phyloP scores from a whole-genome alignment of 352 stramenopile species.

The Thalassiosira mediterranea region DNA sequence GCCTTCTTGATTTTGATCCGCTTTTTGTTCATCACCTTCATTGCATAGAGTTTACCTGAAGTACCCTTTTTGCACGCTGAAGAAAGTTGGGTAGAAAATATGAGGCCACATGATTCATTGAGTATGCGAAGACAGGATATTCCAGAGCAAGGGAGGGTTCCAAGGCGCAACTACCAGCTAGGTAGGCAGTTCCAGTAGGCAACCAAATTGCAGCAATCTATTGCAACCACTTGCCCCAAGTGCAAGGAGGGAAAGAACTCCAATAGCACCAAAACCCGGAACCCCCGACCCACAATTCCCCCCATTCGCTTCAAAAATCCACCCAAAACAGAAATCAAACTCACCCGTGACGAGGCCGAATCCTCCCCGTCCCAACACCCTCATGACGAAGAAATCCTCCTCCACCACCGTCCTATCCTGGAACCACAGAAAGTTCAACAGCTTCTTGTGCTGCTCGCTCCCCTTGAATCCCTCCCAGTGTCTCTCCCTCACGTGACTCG shows the following conservation, averaged over 20 bases:
- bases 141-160: too few relatives aligned
- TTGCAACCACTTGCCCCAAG: neutral
- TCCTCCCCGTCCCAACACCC: conserved; percentile 93
- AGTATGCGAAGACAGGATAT: too few relatives aligned
- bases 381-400: conserved; percentile 95
- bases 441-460: conserved; percentile 86
- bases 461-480: conserved; percentile 84
- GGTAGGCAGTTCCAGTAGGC: conserved; percentile 1
- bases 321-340: too few relatives aligned
- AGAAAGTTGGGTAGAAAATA: neutral
- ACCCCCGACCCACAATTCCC: too few relatives aligned
- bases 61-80: conserved; percentile 92
- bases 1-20: conserved; percentile 93
- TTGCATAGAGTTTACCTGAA: conserved; percentile 90
- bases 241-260: too few relatives aligned
- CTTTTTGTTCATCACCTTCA: conserved; percentile 93
- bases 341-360: conserved; percentile 96
- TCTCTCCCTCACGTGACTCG: conserved; percentile 63
- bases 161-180: too few relatives aligned
- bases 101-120: too few relatives aligned
- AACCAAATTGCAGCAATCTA: neutral
- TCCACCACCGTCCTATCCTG: conserved; percentile 90
- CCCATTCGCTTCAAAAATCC: too few relatives aligned
- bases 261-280: too few relatives aligned
- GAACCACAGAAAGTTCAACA: conserved; percentile 91